Evolutionary conservation across 1,139 yeast species (phyloP).

Genomic region (Sugiyamaella xylanicola): DNA sequence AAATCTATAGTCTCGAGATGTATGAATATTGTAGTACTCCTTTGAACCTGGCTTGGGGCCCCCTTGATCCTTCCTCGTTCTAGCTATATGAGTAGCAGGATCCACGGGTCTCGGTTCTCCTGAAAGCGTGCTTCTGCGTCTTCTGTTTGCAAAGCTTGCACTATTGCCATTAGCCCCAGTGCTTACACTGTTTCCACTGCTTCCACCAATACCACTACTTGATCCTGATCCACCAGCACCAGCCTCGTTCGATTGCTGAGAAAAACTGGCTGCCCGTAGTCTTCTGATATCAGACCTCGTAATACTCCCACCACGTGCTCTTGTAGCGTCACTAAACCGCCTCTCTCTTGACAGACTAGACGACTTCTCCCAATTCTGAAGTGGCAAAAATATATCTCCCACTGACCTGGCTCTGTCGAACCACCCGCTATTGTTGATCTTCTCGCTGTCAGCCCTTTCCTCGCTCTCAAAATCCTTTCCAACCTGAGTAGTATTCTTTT

Average conservation of each 20-base stretch:
- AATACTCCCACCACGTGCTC: neutral
- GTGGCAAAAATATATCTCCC: conserved; percentile 8
- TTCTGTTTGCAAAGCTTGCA: neutral
- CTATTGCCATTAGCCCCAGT: no score
- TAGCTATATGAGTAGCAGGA: conserved; percentile 15
- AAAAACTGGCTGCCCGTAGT: conserved; percentile 2
- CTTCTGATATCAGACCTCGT: neutral
- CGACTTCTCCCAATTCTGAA: neutral
- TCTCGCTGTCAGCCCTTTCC: neutral
- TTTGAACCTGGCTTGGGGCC: conserved; percentile 15
- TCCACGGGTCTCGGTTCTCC: conserved; percentile 17
- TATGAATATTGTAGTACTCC: conserved; percentile 24
- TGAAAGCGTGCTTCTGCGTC: conserved; percentile 8
- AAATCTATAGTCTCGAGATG: conserved; percentile 34
- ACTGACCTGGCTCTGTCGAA: neutral
- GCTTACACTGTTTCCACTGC: neutral
- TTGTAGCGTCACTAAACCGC: neutral
- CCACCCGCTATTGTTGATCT: conserved; percentile 1
- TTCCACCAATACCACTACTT: no score
- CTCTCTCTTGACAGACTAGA: neutral
- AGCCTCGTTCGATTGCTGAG: no score
- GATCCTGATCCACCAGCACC: no score
- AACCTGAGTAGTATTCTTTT: neutral
- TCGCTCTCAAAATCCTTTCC: neutral
- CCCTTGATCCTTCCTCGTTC: conserved; percentile 6